Evolutionary conservation across 2,329 filamentous ascomycete species (phyloP).

Genomic region (Penicillium glabrum): DNA sequence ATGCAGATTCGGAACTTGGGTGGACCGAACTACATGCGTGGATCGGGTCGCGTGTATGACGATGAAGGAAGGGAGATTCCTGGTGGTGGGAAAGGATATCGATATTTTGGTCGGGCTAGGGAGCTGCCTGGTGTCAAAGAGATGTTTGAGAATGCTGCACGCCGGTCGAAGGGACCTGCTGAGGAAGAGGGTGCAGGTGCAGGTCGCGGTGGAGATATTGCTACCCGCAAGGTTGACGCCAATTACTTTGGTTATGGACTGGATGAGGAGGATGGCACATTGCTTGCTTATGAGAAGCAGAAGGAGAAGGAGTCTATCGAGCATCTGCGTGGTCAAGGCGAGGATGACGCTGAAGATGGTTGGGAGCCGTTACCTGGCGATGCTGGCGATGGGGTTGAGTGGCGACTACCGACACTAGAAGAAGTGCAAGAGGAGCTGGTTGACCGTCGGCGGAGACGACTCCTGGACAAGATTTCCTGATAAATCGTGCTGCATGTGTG

Average conservation of each 20-base stretch:
- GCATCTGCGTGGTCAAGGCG: constrained; percentile 60
- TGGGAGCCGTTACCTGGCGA: constrained; percentile 91
- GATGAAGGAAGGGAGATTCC: constrained; percentile 70
- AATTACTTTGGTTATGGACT: constrained; percentile 94
- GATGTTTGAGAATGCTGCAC: constrained; percentile 77
- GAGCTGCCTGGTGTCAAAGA: constrained; percentile 96
- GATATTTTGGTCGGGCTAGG: constrained; percentile 86
- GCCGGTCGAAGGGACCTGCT: constrained; percentile 61
- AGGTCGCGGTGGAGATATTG: constrained; percentile 41
- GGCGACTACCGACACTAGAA: constrained; percentile 81
- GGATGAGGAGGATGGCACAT: constrained; percentile 81
- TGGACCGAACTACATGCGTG: constrained; percentile 95
- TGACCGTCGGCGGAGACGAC: constrained; percentile 75
- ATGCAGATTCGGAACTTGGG: constrained; percentile 91
- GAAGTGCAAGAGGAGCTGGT: constrained; percentile 95
- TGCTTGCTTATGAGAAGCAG: constrained; percentile 76
- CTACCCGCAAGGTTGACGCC: constrained; percentile 75
- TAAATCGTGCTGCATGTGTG: neutral
- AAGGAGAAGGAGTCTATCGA: constrained; percentile 82
- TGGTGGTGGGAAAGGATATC: constrained; percentile 80
- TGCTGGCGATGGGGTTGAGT: constrained; percentile 74
- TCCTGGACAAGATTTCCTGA: constrained; percentile 75
- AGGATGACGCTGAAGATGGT: constrained; percentile 61
- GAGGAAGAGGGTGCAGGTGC: constrained; percentile 66
- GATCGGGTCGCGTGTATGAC: constrained; percentile 68